Base-by-base conservation (phyloP, 2,329 filamentous ascomycete species). In the Alternaria brassicae region DNA sequence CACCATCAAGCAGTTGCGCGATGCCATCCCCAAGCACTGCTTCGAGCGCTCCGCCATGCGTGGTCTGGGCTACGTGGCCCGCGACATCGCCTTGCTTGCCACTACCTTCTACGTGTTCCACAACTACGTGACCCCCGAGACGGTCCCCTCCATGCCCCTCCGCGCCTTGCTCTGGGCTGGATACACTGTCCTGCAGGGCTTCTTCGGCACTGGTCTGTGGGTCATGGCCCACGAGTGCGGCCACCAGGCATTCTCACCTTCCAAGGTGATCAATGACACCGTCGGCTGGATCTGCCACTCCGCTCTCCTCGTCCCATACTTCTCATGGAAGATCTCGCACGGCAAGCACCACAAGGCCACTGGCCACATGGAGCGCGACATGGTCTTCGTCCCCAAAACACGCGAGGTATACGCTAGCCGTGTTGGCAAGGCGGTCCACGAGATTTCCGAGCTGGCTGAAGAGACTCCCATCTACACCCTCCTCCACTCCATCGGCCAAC, bases 271-370 rank as follows among this genome's bases (percentile, higher is more conserved):
- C 77, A 98, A 98, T 83, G 93, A 98, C 80, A 87, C 91, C 25
- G 92, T 95, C 58, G 94, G 94, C 73, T 97, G 92, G 91, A 79
- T 97, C 77, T 87, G 92, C 71, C 94, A 98, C 83, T 97, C 93
- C 36, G 80, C 88, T 42, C 88, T 97, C 37, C 85, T 97, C 56
- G 94, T 99, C 48, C 95, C 95, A 21, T 99, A 98, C 84, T 99
- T 97, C 84, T 96, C 92, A 77, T 99, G 95, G 95, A 96, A 99
- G 84, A 93, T 98, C 81, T 97, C 93, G 68, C 95, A 99, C 83
- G 91, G 92, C 84, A 97, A 97, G 88, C 95, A 99, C 85, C 95
- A 99, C 91, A 98, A 98, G 87, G 93, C 93, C 66, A 99, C 95
- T 37, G 95, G 93, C 72, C 88, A 99, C 85, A 89, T 99, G 82